phyloP scores from a whole-genome alignment of 768 basidiomycete genomes.

The Suillus subalutaceus region DNA sequence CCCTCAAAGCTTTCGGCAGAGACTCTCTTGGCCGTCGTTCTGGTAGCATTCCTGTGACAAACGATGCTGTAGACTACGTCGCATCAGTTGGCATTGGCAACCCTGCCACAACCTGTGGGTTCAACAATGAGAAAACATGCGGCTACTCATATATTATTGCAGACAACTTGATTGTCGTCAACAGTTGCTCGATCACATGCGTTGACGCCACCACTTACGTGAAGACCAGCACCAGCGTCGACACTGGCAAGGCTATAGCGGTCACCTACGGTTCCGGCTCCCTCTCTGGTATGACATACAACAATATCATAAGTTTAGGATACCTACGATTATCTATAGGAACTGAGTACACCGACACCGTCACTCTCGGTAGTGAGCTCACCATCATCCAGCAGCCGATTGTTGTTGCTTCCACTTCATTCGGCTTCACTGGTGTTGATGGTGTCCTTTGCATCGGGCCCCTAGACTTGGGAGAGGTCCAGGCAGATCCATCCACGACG shows the following conservation, averaged over 20 bases:
- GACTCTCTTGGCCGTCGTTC: slow-evolving; percentile 18
- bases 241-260: slow-evolving; percentile 50
- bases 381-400: neutral
- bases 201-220: slow-evolving; percentile 55
- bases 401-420: neutral
- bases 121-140: neutral
- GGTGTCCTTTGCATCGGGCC: neutral
- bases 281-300: slow-evolving; percentile 48
- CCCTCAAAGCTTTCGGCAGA: neutral
- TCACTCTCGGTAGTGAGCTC: slow-evolving; percentile 36
- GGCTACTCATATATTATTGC: slow-evolving; percentile 6
- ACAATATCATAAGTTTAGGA: neutral
- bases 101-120: slow-evolving; percentile 55
- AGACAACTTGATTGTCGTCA: slow-evolving; percentile 63
- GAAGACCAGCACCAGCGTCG: slow-evolving; percentile 49
- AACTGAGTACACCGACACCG: slow-evolving; percentile 25
- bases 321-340: slow-evolving; percentile 22
- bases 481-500: neutral
- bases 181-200: slow-evolving; percentile 71
- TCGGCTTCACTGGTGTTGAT: neutral
- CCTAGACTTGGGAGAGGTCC: neutral
- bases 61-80: slow-evolving; percentile 38
- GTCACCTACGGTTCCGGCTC: slow-evolving; percentile 62
- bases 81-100: slow-evolving; percentile 53
- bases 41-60: slow-evolving; percentile 42